Evolutionary conservation across 2,329 filamentous ascomycete species (phyloP), one percentile per base, ranked within the genome.

Genomic region (Macroventuria anomochaeta): DNA sequence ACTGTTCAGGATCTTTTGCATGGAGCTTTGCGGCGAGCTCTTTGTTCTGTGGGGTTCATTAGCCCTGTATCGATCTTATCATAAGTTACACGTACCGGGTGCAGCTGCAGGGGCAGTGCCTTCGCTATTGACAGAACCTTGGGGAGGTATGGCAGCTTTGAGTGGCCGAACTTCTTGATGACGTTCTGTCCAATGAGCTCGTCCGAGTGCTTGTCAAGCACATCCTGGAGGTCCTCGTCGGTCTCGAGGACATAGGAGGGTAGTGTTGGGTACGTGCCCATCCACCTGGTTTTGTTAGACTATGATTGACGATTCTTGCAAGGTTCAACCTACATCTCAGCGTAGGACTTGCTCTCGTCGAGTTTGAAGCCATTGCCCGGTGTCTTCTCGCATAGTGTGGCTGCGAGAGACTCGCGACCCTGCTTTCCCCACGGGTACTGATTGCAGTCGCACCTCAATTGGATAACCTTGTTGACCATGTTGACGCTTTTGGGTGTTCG

Each of bases 81-180:
- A 26, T 23, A 31, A 4, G 8, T 12, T 10, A 10, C 5, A 61
- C 62, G 5, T 62, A 75, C 73, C 3, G 88, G 89, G 59, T 92
- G 89, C 12, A 91, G 81, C 68, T 92, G 89, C 2, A 93, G 78
- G 0, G 88, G 89, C 0, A 93, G 80, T 0, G 89, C 88, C 71
- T 91, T 91, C 31, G 81, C 81, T 66, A 92, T 91, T 7, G 88
- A 91, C 1, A 92, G 78, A 34, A 92, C 85, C 78, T 92, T 93
- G 7, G 88, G 88, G 0, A 92, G 77, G 69, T 85, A 93, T 1
- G 88, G 89, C 2, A 93, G 76, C 59, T 89, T 86, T 2, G 77
- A 77, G 39, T 79, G 76, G 18, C 84, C 87, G 52, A 88, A 87
- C 46, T 85, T 84, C 17, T 85, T 73, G 5, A 85, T 75, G 4